These are phyloP conservation scores for Tolypocladium sp. DNA, from an alignment of 2,329 filamentous ascomycete species.

Conservation along the genomic window DNA sequence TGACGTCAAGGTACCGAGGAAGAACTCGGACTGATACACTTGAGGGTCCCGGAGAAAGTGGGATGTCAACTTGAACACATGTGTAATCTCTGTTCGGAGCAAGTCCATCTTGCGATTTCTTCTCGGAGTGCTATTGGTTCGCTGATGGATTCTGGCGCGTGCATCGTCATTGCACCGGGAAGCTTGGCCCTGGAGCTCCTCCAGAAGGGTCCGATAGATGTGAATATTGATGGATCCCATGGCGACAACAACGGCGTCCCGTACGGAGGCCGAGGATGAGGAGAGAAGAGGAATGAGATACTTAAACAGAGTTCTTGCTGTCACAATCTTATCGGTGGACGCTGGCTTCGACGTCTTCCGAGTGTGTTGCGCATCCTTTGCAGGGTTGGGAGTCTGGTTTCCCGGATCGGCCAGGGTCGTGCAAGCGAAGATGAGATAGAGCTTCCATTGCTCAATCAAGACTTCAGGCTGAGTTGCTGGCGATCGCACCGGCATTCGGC, in stretches of 20 bases:
- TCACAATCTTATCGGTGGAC: conserved; percentile 69
- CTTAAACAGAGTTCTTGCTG: conserved; percentile 81
- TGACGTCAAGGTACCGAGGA: conserved; percentile 76
- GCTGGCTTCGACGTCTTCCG: conserved; percentile 69
- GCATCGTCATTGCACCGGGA: conserved; percentile 82
- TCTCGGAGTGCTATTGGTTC: conserved; percentile 73
- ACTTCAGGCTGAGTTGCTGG: conserved; percentile 73
- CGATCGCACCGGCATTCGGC: conserved; percentile 40
- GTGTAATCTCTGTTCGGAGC: conserved; percentile 86
- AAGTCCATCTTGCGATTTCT: conserved; percentile 78
- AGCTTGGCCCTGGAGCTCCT: conserved; percentile 82
- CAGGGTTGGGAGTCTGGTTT: conserved; percentile 28
- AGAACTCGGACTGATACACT: conserved; percentile 80
- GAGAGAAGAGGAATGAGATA: conserved; percentile 83
- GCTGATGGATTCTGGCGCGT: conserved; percentile 75
- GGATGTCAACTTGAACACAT: conserved; percentile 90
- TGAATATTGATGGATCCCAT: conserved; percentile 93
- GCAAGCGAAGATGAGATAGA: conserved; percentile 95
- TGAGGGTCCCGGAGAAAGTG: conserved; percentile 75
- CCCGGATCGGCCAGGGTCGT: conserved; percentile 85
- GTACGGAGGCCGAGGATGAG: conserved; percentile 68
- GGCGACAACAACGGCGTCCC: conserved; percentile 83
- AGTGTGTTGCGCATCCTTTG: conserved; percentile 60
- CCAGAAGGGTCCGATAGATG: conserved; percentile 82
- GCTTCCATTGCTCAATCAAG: conserved; percentile 93